Evolutionary conservation across 192 early-diverging fungal genomes (phyloP).

Genomic region (Allomyces macrogynus): DNA sequence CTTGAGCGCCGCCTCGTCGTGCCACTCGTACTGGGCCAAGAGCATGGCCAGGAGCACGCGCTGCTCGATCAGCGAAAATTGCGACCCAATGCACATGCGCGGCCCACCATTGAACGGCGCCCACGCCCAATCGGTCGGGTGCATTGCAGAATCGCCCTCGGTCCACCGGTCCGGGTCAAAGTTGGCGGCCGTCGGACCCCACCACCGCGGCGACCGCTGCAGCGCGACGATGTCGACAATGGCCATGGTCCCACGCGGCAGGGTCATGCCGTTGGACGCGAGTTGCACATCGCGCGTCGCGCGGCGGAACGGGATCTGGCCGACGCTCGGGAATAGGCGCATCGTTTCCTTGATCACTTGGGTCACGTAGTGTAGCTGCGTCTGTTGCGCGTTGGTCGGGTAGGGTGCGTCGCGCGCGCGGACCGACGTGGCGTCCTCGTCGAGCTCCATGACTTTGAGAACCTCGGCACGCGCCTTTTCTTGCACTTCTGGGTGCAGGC

Average conservation of each 20-base stretch:
- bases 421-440: neutral
- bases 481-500: neutral
- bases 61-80: conserved; percentile 7
- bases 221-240: too few relatives aligned
- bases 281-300: neutral
- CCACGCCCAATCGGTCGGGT: conserved; percentile 1
- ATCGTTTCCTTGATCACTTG: neutral
- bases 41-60: conserved; percentile 4
- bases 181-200: too few relatives aligned
- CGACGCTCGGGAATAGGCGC: neutral
- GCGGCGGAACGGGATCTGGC: neutral
- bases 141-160: too few relatives aligned
- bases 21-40: neutral
- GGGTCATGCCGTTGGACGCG: too few relatives aligned
- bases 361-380: neutral
- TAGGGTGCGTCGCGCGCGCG: neutral
- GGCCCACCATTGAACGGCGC: conserved; percentile 4
- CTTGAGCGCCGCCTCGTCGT: too few relatives aligned
- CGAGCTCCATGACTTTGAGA: neutral
- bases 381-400: neutral
- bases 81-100: conserved; percentile 5
- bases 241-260: too few relatives aligned
- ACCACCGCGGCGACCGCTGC: too few relatives aligned
- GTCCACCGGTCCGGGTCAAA: too few relatives aligned
- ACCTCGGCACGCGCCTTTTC: neutral